Percentiles rank a stretch among this genome's conserved stretches.
Conservation (phyloP, 1,284 basidiomycete genomes). For the Trametes hirsuta region DNA sequence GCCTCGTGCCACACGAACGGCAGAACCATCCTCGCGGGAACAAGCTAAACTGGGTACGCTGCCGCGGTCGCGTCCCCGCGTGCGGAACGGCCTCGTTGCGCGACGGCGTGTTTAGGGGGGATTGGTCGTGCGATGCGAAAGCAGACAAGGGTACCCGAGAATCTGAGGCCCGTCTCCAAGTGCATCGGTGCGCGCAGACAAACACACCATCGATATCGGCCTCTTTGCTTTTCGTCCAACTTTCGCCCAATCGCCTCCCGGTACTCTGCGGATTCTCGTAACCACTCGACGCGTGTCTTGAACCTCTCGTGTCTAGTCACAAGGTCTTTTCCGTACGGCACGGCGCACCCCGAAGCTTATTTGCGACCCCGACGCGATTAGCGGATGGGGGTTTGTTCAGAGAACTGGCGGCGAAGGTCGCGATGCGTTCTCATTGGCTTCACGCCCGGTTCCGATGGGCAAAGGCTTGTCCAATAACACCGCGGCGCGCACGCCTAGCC, state of each 20-base stretch:
- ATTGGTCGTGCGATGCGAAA: neutral
- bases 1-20: neutral
- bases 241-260: neutral
- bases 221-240: neutral
- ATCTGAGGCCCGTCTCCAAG: too few species aligned
- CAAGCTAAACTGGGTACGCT: neutral
- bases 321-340: neutral
- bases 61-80: neutral
- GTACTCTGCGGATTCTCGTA: neutral
- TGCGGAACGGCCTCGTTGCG: neutral
- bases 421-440: too few species aligned
- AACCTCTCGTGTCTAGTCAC: neutral
- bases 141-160: neutral
- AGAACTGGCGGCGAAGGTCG: too few species aligned
- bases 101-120: conserved; percentile 1
- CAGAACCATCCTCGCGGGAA: neutral
- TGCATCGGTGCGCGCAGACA: neutral
- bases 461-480: too few species aligned
- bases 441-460: too few species aligned
- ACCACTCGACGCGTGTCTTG: neutral
- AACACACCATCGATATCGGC: conserved; percentile 10
- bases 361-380: too few species aligned
- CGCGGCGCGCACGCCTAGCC: too few species aligned
- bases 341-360: too few species aligned
- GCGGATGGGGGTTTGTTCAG: too few species aligned